Conservation (phyloP, 1,284 basidiomycete species). For the Boletellus dicymbophilus region DNA sequence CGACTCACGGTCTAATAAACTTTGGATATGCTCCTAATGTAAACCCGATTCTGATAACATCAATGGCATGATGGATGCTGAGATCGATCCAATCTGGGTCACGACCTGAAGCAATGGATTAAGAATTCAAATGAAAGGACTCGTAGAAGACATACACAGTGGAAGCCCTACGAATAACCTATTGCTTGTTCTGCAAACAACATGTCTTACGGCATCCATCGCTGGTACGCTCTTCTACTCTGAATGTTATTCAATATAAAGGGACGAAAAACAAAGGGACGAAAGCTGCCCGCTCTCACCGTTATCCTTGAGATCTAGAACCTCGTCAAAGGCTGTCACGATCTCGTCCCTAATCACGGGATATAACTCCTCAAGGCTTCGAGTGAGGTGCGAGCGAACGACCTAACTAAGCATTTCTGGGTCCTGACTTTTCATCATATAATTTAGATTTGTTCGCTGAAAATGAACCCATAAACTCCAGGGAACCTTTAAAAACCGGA, state of each 20-base stretch:
- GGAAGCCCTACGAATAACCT: slow-evolving; percentile 40
- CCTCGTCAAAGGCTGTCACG: slow-evolving; percentile 25
- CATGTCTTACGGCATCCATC: slow-evolving; percentile 15
- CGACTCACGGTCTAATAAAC: slow-evolving; percentile 39
- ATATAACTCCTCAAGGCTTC: slow-evolving; percentile 27
- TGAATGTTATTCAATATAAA: slow-evolving; percentile 4
- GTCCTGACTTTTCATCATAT: slow-evolving; percentile 24
- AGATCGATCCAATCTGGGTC: slow-evolving; percentile 38
- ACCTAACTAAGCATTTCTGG: slow-evolving; percentile 28
- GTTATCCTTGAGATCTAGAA: slow-evolving; percentile 6
- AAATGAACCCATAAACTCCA: background rate
- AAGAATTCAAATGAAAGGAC: background rate
- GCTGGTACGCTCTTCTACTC: slow-evolving; percentile 28
- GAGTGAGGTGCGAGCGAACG: slow-evolving; percentile 31
- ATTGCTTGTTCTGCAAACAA: slow-evolving; percentile 35
- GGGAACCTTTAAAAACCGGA: background rate
- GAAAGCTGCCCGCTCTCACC: too few relatives aligned
- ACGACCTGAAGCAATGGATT: background rate
- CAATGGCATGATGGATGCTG: slow-evolving; percentile 34
- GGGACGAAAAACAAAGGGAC: background rate
- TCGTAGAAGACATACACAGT: slow-evolving; percentile 30
- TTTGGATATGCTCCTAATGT: slow-evolving; percentile 38
- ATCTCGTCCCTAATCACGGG: slow-evolving; percentile 35
- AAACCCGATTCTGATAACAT: slow-evolving; percentile 29
- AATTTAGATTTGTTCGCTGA: background rate